Conservation (phyloP, 129 eudicot species). For the Lonicera japonica region DNA sequence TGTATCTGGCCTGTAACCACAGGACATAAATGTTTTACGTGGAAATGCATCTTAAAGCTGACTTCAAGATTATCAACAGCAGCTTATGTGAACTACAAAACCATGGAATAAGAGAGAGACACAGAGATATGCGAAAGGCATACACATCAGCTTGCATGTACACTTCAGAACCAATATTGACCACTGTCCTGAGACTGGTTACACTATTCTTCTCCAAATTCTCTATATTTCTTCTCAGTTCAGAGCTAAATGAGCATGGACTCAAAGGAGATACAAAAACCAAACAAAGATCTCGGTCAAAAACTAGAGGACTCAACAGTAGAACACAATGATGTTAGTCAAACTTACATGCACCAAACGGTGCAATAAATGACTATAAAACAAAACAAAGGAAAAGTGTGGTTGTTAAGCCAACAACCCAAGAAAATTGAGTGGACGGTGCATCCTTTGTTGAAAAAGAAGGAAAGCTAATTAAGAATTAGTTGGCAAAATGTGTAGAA, state of each 20-base stretch:
- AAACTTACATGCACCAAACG: no score
- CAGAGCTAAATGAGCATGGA: slow-evolving; percentile 46
- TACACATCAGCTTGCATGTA: slow-evolving; percentile 96
- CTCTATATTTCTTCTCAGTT: slow-evolving; percentile 65
- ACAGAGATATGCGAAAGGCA: slow-evolving; percentile 13
- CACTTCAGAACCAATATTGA: slow-evolving; percentile 92
- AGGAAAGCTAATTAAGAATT: no score
- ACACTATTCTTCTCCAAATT: slow-evolving; percentile 82
- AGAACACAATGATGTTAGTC: background rate
- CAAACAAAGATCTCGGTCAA: no score
- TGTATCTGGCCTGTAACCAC: slow-evolving; percentile 72
- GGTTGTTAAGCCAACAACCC: no score
- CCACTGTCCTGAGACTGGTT: slow-evolving; percentile 74
- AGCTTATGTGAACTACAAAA: background rate
- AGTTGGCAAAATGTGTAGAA: no score
- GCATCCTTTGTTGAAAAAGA: no score
- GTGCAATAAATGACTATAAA: no score
- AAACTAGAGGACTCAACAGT: background rate
- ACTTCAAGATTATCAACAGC: background rate
- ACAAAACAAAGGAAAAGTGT: no score
- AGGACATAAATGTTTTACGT: background rate
- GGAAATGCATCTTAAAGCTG: background rate
- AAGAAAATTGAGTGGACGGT: no score
- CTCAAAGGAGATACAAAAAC: slow-evolving; percentile 25
- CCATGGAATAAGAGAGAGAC: background rate